These are phyloP conservation scores for Diaporthe australafricana DNA, from an alignment of 2,329 filamentous ascomycete genomes.

Conservation along the genomic window DNA sequence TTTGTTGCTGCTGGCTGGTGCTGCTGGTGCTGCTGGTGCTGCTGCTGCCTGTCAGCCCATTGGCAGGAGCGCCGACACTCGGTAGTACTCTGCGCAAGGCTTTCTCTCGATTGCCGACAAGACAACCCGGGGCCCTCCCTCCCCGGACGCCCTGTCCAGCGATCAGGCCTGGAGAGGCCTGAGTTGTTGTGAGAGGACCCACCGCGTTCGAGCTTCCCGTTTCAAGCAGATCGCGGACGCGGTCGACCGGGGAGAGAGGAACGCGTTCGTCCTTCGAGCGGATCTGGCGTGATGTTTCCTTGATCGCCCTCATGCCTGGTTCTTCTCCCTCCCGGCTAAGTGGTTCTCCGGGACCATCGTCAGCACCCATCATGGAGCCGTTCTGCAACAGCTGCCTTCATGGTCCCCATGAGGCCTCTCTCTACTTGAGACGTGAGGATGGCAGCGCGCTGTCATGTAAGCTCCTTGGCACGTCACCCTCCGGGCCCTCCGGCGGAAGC, in stretches of 20 bases:
- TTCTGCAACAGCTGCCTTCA: too few relatives aligned
- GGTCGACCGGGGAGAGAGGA: neutral
- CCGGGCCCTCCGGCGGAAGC: too few relatives aligned
- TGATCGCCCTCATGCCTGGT: neutral
- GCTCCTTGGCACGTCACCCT: too few relatives aligned
- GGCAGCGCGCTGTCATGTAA: too few relatives aligned
- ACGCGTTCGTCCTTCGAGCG: neutral
- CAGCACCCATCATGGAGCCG: too few relatives aligned
- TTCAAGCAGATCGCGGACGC: neutral
- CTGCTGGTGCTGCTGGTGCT: too few relatives aligned
- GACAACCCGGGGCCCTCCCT: neutral
- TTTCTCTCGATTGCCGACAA: conserved; percentile 4
- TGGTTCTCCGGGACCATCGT: too few relatives aligned
- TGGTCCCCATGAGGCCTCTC: too few relatives aligned
- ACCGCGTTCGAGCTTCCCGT: neutral
- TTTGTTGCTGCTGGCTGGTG: neutral
- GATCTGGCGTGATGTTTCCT: too few relatives aligned
- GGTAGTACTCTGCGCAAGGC: neutral
- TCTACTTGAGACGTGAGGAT: too few relatives aligned
- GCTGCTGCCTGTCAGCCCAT: neutral
- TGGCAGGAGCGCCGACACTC: neutral
- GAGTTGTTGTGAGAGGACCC: neutral
- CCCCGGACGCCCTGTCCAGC: neutral
- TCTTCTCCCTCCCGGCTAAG: neutral
- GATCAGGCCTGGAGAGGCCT: neutral